Evolutionary conservation across 352 stramenopile species (phyloP).

Genomic region (Phytophthora uliginosa): DNA sequence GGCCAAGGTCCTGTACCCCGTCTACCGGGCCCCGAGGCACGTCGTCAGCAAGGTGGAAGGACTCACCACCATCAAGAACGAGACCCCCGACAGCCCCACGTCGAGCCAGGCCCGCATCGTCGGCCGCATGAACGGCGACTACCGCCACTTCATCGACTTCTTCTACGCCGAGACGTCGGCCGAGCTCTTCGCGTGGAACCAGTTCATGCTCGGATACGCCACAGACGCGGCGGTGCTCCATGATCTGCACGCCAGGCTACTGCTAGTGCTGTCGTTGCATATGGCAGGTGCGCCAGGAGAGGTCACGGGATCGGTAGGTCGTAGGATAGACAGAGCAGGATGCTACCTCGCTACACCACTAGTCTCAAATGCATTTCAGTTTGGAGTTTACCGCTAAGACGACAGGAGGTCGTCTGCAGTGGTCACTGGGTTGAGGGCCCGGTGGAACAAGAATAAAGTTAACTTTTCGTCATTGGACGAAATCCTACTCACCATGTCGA

Average conservation of each 20-base stretch:
- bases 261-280: background rate
- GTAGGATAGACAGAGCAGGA: slow-evolving; percentile 2
- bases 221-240: too few relatives aligned
- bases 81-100: too few relatives aligned
- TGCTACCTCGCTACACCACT: background rate
- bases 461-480: background rate
- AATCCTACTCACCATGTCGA: background rate
- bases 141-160: too few relatives aligned
- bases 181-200: too few relatives aligned
- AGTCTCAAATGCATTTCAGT: slow-evolving; percentile 1
- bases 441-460: slow-evolving; percentile 3
- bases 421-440: background rate
- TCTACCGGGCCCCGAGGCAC: too few relatives aligned
- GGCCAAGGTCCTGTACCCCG: too few relatives aligned
- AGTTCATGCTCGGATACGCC: too few relatives aligned
- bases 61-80: too few relatives aligned
- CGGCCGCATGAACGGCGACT: too few relatives aligned
- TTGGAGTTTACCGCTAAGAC: slow-evolving; percentile 1
- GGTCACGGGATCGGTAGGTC: background rate
- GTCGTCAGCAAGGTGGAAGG: too few relatives aligned
- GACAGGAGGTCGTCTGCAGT: slow-evolving; percentile 3
- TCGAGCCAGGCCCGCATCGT: too few relatives aligned
- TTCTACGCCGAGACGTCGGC: too few relatives aligned
- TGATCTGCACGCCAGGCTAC: background rate
- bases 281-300: background rate